Evolutionary conservation across 2,329 filamentous ascomycete genomes (phyloP).

Genomic region (Pseudocercospora cruenta): DNA sequence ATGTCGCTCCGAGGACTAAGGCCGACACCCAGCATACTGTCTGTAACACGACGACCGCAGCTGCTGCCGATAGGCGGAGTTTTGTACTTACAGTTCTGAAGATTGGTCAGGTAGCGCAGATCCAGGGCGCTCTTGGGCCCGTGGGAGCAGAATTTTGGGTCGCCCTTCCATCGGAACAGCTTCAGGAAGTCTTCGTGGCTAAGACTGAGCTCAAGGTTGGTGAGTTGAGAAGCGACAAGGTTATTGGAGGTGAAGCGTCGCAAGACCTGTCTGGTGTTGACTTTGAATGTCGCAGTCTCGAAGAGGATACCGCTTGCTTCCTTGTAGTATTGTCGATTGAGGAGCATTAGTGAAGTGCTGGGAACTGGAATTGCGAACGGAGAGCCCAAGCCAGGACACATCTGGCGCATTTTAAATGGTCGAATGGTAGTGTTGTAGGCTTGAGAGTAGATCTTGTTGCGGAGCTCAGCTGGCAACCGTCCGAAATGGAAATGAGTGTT

Average conservation of each 20-base stretch:
- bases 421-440: not conserved
- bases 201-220: constrained; percentile 29
- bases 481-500: constrained; percentile 20
- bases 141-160: not conserved
- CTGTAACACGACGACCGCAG: too few relatives aligned
- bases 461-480: constrained; percentile 31
- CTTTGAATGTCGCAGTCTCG: constrained; percentile 22
- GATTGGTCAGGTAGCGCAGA: constrained; percentile 6
- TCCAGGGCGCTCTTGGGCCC: not conserved
- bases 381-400: too few relatives aligned
- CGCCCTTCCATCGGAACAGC: constrained; percentile 30
- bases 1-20: too few relatives aligned
- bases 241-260: constrained; percentile 20
- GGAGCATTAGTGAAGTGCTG: constrained; percentile 22
- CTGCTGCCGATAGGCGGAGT: too few relatives aligned
- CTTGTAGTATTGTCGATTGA: constrained; percentile 26
- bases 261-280: constrained; percentile 24
- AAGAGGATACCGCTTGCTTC: constrained; percentile 32
- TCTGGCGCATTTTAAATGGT: not conserved
- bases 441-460: constrained; percentile 28
- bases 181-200: constrained; percentile 27
- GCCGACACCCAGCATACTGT: too few relatives aligned
- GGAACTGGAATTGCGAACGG: not conserved
- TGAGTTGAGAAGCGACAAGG: constrained; percentile 20
- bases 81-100: not conserved